Evolutionary conservation across 768 basidiomycete species (phyloP).

Genomic region (Auricularia sp.): DNA sequence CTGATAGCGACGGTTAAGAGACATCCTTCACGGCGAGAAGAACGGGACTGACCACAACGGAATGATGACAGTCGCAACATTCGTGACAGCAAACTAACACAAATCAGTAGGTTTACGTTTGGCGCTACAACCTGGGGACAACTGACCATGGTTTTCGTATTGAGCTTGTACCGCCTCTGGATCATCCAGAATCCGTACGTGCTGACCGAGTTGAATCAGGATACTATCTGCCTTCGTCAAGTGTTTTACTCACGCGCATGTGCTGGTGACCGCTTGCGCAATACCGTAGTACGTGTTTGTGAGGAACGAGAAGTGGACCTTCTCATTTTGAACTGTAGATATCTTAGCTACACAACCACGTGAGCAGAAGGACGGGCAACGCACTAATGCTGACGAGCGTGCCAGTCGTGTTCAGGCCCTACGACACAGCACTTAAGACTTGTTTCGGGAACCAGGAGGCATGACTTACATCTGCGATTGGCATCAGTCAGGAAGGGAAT

Average conservation of each 20-base stretch:
- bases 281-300: slow-evolving; percentile 72
- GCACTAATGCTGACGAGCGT: slow-evolving; percentile 59
- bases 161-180: slow-evolving; percentile 66
- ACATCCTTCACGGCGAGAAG: neutral
- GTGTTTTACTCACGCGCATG: slow-evolving; percentile 15
- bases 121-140: neutral
- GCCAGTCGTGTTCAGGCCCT: slow-evolving; percentile 76
- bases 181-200: slow-evolving; percentile 78
- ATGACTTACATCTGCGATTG: too few relatives aligned
- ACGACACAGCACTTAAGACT: neutral
- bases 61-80: slow-evolving; percentile 64
- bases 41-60: slow-evolving; percentile 41
- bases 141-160: slow-evolving; percentile 70
- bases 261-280: slow-evolving; percentile 66
- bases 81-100: slow-evolving; percentile 60
- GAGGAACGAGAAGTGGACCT: slow-evolving; percentile 72
- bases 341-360: neutral
- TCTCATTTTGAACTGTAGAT: slow-evolving; percentile 13
- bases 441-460: too few relatives aligned
- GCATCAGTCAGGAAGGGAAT: neutral
- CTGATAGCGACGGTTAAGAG: neutral
- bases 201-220: slow-evolving; percentile 19
- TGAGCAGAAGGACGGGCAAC: neutral
- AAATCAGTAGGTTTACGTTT: neutral
- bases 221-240: neutral